Conservation (phyloP, 2,329 filamentous ascomycete genomes). For the Colletotrichum magnum region DNA sequence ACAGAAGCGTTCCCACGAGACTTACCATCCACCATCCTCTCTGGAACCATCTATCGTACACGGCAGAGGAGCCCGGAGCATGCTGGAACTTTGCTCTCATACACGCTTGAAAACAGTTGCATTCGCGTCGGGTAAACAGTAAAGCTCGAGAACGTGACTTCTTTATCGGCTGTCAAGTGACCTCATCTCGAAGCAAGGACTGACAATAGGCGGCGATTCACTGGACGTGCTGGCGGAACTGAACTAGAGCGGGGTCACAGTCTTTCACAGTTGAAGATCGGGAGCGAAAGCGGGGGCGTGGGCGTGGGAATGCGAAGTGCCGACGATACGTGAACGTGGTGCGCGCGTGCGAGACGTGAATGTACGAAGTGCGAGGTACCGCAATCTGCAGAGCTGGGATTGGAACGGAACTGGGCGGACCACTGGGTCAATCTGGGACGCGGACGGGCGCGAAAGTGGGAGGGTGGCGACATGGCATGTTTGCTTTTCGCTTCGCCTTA, state of each 20-base stretch:
- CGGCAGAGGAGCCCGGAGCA: too few relatives aligned
- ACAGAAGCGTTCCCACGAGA: neutral
- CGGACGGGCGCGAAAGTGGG: neutral
- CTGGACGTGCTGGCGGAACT: neutral
- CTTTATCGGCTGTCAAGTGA: too few relatives aligned
- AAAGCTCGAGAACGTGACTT: too few relatives aligned
- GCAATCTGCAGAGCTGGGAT: neutral
- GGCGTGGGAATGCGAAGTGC: constrained; percentile 13
- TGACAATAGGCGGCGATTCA: too few relatives aligned
- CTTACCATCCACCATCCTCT: constrained; percentile 9
- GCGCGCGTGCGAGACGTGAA: neutral
- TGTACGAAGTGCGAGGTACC: too few relatives aligned
- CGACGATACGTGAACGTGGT: neutral
- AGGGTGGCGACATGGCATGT: constrained; percentile 25
- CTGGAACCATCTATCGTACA: too few relatives aligned
- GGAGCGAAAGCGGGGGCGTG: constrained; percentile 14
- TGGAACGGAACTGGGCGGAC: constrained; percentile 10
- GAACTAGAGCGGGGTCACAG: neutral
- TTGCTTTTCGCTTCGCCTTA: constrained; percentile 14
- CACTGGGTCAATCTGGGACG: neutral
- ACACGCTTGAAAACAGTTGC: neutral
- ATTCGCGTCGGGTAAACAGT: neutral
- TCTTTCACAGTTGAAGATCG: neutral
- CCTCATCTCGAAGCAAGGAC: too few relatives aligned
- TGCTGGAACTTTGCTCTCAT: neutral